A percentile compares a stretch with the other conserved stretches of the same genome.
Evolutionary conservation across 163 green algal genomes (phyloP).

Genomic region (Scenedesmus sp.): DNA sequence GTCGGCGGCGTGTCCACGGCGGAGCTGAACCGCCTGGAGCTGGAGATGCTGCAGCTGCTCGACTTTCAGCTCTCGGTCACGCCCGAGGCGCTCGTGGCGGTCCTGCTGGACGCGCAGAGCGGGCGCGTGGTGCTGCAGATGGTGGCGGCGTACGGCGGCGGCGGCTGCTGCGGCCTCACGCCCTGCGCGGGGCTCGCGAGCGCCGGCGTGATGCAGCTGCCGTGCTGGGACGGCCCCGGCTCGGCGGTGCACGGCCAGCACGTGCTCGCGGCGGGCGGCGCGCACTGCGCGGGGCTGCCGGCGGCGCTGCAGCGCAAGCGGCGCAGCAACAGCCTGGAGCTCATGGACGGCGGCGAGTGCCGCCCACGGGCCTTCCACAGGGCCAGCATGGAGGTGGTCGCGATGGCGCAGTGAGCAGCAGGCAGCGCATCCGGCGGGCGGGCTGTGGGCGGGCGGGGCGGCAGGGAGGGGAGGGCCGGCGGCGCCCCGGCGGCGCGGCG

Average conservation of each 20-base stretch:
- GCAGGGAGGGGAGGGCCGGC: no score
- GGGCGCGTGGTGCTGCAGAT: conserved; percentile 30
- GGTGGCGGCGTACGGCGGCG: conserved; percentile 21
- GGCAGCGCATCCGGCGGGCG: no score
- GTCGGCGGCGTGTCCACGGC: conserved; percentile 67
- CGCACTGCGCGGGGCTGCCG: no score
- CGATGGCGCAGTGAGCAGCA: conserved; percentile 27
- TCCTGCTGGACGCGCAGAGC: conserved; percentile 38
- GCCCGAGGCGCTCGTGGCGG: conserved; percentile 48
- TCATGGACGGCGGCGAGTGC: conserved; percentile 20
- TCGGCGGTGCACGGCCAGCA: conserved; percentile 34
- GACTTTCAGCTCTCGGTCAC: conserved; percentile 70
- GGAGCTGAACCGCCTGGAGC: conserved; percentile 85
- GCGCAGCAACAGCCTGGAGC: conserved; percentile 38
- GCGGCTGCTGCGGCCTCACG: conserved; percentile 19
- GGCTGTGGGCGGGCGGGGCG: no score
- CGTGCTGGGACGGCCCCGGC: conserved; percentile 25
- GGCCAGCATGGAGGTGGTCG: conserved; percentile 43
- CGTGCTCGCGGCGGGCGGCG: conserved; percentile 25
- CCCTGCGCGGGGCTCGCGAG: neutral
- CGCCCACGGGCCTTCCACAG: conserved; percentile 29
- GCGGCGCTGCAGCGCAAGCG: conserved; percentile 39
- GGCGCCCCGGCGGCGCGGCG: no score
- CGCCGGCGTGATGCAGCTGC: conserved; percentile 15
- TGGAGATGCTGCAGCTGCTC: conserved; percentile 78